Conservation (phyloP, 2,329 filamentous ascomycete genomes). For the Rosellinia necatrix region DNA sequence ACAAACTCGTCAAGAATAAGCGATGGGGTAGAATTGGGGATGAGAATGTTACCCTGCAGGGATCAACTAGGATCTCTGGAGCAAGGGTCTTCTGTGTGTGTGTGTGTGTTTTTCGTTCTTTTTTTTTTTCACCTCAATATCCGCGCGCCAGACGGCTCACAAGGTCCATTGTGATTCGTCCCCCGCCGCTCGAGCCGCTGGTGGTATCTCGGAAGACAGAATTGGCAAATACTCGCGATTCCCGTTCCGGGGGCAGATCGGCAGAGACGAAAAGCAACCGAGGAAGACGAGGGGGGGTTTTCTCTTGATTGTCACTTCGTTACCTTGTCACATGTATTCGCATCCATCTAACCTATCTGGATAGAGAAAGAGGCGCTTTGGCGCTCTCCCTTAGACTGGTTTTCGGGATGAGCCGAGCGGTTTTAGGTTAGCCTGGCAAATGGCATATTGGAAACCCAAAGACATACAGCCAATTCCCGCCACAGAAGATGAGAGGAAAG, state of each 20-base stretch:
- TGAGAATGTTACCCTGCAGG: conserved; percentile 19
- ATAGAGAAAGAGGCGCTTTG: conserved; percentile 11
- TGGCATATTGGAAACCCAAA: too few species aligned
- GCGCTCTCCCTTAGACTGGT: conserved; percentile 7
- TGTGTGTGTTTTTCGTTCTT: too few species aligned
- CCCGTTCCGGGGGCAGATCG: conserved; percentile 17
- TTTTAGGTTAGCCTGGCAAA: too few species aligned
- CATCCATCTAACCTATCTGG: too few species aligned
- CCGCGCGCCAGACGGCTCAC: conserved; percentile 38
- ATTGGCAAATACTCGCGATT: conserved; percentile 8
- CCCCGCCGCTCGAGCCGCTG: conserved; percentile 33
- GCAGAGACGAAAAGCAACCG: conserved; percentile 1
- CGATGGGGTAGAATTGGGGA: conserved; percentile 15
- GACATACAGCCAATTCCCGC: conserved; percentile 1
- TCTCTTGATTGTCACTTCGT: too few species aligned
- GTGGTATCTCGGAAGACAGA: neutral
- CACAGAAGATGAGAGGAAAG: neutral
- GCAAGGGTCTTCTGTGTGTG: conserved; percentile 24
- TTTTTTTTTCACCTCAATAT: conserved; percentile 27
- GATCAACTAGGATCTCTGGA: conserved; percentile 6
- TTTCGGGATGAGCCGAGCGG: conserved; percentile 28
- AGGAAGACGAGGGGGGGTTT: conserved; percentile 1
- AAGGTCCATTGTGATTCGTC: conserved; percentile 30
- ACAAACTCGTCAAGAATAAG: conserved; percentile 9
- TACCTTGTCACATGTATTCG: too few species aligned